Evolutionary conservation across 805 yeast genomes (phyloP).

Genomic region (Priceomyces medius): DNA sequence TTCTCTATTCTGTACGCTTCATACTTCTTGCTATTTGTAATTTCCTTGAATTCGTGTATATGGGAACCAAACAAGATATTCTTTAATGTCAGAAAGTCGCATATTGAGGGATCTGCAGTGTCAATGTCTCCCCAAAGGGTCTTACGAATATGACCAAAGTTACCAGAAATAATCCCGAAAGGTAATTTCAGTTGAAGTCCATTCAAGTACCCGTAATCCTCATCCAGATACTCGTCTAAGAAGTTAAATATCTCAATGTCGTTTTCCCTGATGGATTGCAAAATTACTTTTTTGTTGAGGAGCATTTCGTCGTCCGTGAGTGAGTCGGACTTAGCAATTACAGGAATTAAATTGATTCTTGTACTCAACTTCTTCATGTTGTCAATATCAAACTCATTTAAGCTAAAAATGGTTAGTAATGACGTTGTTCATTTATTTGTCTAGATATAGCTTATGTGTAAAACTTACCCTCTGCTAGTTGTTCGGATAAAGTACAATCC

Average conservation of each 20-base stretch:
- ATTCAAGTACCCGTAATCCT: constrained; percentile 13
- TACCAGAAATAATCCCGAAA: constrained; percentile 16
- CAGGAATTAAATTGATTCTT: constrained; percentile 79
- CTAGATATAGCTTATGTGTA: not conserved
- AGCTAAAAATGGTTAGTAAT: constrained; percentile 13
- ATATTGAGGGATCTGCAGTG: constrained; percentile 14
- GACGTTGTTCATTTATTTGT: too few relatives aligned
- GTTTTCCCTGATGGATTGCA: constrained; percentile 50
- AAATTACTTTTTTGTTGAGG: constrained; percentile 53
- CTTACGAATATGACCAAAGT: constrained; percentile 9
- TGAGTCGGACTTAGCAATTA: constrained; percentile 78
- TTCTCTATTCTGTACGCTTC: constrained; percentile 18
- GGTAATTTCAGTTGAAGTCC: constrained; percentile 18
- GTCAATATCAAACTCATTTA: constrained; percentile 67
- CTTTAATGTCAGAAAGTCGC: constrained; percentile 20
- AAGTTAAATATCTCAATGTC: constrained; percentile 43
- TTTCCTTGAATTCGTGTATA: constrained; percentile 26
- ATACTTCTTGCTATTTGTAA: constrained; percentile 18
- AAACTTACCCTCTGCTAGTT: constrained; percentile 47
- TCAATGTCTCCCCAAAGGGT: constrained; percentile 20
- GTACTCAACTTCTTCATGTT: constrained; percentile 68
- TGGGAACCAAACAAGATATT: constrained; percentile 23
- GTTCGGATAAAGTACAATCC: constrained; percentile 80
- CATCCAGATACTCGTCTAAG: constrained; percentile 14
- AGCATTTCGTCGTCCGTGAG: constrained; percentile 56